Base-by-base conservation (phyloP, 345 rosid genomes). In the Populus tremula region DNA sequence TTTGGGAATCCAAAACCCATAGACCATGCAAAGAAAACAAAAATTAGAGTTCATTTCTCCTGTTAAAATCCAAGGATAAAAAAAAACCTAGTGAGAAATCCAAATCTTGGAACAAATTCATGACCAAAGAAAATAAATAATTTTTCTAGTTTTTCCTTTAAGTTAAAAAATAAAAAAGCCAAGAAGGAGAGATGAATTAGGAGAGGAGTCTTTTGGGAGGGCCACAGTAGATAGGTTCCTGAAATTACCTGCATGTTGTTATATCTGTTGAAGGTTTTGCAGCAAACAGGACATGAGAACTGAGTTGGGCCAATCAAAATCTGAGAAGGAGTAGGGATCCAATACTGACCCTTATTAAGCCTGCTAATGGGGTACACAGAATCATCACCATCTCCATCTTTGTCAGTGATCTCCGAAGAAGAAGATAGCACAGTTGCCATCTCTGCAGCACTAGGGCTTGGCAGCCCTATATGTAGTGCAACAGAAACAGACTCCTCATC, bases 321-420 rank as follows among this genome's bases (percentile, higher is more conserved):
- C 89, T 94, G 98, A 70, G 98, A 87, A 81, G 97, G 97, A 10
- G 98, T 94, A 43, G 98, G 98, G 90, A 94, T 94, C 98, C 98
- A 94, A 74, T 93, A 93, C 77, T 93, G 96, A 81, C 98, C 97
- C 86, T 91, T 94, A 82, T 90, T 91, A 72, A 94, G 91, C 86
- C 93, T 90, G 82, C 77, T 90, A 50, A 89, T 79, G 25, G 88
- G 86, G 82, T 86, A 87, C 66, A 83, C 89, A 59, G 80, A 88
- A 83, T 80, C 89, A 47, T 86, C 91, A 75, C 84, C 89, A 54
- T 35, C 81, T 54, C 81, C 86, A 59, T 84, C 87, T 33, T 78
- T 65, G 59, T 82, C 78, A 71, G 84, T 85, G 1, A 31, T 53
- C 53, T 73, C 71, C 2, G 89, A 84, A 38, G 90, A 85, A 78